Conservation (phyloP, 1,139 yeast species). For the Suhomyces yuchorum region DNA sequence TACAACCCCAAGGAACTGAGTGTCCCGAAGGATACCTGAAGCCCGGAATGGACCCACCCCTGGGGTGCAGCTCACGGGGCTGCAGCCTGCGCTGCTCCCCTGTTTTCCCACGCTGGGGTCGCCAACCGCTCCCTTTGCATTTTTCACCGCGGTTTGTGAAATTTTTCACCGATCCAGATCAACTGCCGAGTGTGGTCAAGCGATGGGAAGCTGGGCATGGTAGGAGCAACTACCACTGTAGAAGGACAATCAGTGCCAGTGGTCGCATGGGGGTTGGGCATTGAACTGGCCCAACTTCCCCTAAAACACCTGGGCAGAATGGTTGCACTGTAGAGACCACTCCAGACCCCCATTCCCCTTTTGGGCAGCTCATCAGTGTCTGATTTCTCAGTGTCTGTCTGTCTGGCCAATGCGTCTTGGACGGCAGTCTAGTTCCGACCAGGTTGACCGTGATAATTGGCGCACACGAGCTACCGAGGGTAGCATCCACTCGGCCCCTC, state of each 20-base stretch:
- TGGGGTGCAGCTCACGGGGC: neutral
- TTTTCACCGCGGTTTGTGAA: neutral
- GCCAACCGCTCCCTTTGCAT: neutral
- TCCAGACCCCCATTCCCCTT: neutral
- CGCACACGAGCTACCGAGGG: constrained; percentile 6
- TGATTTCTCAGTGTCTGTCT: neutral
- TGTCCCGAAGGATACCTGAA: neutral
- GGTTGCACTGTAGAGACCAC: neutral
- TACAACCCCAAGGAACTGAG: neutral
- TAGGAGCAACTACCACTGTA: neutral
- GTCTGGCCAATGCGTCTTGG: neutral
- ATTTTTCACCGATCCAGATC: constrained; percentile 5
- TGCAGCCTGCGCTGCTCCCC: neutral
- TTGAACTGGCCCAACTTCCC: neutral
- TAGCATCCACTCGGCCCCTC: neutral
- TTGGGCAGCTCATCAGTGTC: neutral
- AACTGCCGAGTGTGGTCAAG: neutral
- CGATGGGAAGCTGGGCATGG: neutral
- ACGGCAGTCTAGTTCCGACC: constrained; percentile 1
- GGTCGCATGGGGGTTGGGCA: too few species aligned
- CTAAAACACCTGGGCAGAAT: too few species aligned
- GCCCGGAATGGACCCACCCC: neutral
- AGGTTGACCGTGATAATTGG: neutral
- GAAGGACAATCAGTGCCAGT: neutral
- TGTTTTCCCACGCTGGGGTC: neutral